Conservation (phyloP, 2,329 filamentous ascomycete species). For the Pseudogymnoascus sp. region DNA sequence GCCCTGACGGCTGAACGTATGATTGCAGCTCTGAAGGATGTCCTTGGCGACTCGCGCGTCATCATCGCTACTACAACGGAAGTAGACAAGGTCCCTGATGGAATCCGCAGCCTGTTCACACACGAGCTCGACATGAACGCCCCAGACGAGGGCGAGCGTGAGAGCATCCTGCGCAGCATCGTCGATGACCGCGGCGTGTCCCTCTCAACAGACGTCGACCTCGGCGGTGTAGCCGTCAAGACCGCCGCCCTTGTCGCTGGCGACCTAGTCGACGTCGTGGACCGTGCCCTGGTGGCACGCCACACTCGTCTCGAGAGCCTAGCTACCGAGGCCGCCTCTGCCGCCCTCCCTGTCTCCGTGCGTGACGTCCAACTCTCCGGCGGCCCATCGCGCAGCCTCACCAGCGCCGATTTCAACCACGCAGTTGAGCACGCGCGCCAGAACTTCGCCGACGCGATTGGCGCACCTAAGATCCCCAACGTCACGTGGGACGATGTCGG, state of each 20-base stretch:
- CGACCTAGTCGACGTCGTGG: constrained; percentile 88
- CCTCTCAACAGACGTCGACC: constrained; percentile 76
- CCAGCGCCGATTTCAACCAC: constrained; percentile 76
- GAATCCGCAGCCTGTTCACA: constrained; percentile 82
- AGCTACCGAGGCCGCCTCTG: constrained; percentile 36
- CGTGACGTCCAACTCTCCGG: constrained; percentile 85
- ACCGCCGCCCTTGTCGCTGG: constrained; percentile 92
- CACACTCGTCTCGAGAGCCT: constrained; percentile 67
- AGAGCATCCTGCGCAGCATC: constrained; percentile 74
- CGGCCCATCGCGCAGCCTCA: constrained; percentile 69
- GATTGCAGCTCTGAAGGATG: constrained; percentile 73
- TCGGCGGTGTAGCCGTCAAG: constrained; percentile 81
- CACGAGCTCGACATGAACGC: constrained; percentile 92
- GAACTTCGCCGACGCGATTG: constrained; percentile 96
- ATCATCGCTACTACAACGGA: constrained; percentile 92
- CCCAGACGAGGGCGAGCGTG: constrained; percentile 85
- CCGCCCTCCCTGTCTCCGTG: constrained; percentile 45
- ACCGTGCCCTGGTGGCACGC: constrained; percentile 74
- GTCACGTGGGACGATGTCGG: constrained; percentile 96
- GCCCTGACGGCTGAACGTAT: constrained; percentile 87
- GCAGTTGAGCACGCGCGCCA: constrained; percentile 93
- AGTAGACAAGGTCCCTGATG: constrained; percentile 87
- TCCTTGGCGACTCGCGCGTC: constrained; percentile 71
- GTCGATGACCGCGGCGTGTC: constrained; percentile 67
- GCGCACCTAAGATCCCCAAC: constrained; percentile 94